These are phyloP conservation scores for Podospora pseudoanserina DNA, from an alignment of 495 filamentous ascomycete genomes.

Conservation along the genomic window DNA sequence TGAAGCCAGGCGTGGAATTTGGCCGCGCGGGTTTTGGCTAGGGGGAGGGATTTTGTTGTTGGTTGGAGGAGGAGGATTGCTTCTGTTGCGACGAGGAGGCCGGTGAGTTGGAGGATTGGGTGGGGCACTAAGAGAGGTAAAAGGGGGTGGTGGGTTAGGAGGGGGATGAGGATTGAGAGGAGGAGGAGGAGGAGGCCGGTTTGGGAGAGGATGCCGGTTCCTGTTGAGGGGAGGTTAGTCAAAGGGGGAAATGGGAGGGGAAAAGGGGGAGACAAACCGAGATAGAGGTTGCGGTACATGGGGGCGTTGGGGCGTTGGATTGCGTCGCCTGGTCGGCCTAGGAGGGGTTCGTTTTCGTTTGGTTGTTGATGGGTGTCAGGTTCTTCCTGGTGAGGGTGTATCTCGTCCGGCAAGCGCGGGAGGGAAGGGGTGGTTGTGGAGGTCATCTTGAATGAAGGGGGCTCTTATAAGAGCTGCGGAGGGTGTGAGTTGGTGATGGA, in stretches of 20 bases:
- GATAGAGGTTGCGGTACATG: constrained; percentile 67
- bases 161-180: constrained; percentile 66
- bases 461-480: not conserved
- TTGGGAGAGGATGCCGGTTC: constrained; percentile 43
- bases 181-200: constrained; percentile 54
- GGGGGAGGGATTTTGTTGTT: constrained; percentile 68
- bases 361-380: constrained; percentile 10
- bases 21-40: constrained; percentile 70
- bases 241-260: not conserved
- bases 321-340: constrained; percentile 70
- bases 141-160: constrained; percentile 59
- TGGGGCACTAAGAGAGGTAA: constrained; percentile 78
- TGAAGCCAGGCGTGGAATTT: constrained; percentile 66
- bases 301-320: constrained; percentile 60
- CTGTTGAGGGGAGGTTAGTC: constrained; percentile 46
- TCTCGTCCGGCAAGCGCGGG: not conserved
- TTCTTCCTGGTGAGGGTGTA: not conserved
- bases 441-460: not conserved
- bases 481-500: not conserved
- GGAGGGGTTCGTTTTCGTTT: constrained; percentile 69
- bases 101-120: constrained; percentile 78
- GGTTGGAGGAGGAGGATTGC: constrained; percentile 84
- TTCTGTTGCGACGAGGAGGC: constrained; percentile 69
- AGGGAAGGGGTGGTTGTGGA: constrained; percentile 15
- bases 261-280: constrained; percentile 53